Conservation (phyloP, 2,329 filamentous ascomycete genomes). For the Neocucurbitaria cava region DNA sequence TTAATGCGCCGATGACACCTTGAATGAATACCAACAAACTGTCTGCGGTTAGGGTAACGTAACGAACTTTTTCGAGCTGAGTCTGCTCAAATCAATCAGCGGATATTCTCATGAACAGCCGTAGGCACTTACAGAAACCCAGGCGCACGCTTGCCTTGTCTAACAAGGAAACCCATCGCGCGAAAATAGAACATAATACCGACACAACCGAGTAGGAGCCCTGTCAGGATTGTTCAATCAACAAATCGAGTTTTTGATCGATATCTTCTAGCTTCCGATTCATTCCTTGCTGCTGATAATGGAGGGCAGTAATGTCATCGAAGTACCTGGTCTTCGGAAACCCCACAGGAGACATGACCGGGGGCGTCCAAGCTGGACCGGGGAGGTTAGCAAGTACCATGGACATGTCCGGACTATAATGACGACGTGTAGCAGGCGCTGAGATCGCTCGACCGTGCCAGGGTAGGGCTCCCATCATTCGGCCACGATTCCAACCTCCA, state of each 20-base stretch:
- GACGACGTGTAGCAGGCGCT: constrained; percentile 1
- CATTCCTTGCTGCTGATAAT: constrained; percentile 7
- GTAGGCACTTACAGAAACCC: neutral
- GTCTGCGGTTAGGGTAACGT: too few species aligned
- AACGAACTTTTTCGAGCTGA: too few species aligned
- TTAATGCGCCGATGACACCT: too few species aligned
- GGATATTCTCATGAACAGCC: neutral
- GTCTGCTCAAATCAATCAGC: neutral
- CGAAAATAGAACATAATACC: neutral
- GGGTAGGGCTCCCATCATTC: neutral
- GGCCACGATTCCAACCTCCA: neutral
- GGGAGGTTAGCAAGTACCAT: neutral
- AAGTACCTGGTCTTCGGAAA: neutral
- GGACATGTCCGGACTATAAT: neutral
- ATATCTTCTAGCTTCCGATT: constrained; percentile 4
- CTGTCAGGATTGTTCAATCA: too few species aligned
- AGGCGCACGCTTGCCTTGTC: neutral
- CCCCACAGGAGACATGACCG: neutral
- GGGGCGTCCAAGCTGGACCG: neutral
- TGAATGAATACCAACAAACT: too few species aligned
- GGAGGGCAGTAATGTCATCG: neutral
- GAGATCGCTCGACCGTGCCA: neutral
- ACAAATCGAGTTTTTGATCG: neutral
- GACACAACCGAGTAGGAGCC: neutral
- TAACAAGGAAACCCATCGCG: neutral